Conservation (phyloP, 805 yeast genomes). For the Sporopachydermia lactativora region DNA sequence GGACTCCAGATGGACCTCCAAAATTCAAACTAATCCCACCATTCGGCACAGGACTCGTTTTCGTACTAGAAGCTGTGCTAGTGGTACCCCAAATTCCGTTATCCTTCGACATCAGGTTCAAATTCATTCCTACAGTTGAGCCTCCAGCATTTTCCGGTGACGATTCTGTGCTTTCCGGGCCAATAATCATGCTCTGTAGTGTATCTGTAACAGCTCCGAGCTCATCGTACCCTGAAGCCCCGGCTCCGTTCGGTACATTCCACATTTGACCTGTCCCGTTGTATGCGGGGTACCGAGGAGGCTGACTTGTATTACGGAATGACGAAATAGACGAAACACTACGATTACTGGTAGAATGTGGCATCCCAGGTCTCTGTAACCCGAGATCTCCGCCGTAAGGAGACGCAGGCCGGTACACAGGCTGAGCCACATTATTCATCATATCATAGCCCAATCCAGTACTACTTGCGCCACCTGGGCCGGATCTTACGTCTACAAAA, state of each 20-base stretch:
- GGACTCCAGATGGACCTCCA: too few species aligned
- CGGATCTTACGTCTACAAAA: constrained; percentile 19
- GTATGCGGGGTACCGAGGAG: background rate
- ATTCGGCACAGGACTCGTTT: background rate
- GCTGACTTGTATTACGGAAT: background rate
- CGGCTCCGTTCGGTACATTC: background rate
- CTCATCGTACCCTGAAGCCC: background rate
- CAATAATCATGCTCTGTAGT: background rate
- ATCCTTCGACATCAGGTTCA: background rate
- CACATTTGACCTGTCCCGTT: too few species aligned
- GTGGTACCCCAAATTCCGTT: background rate
- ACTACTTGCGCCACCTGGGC: background rate
- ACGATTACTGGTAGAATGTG: background rate
- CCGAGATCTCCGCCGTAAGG: background rate
- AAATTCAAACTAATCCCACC: background rate
- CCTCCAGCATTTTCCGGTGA: background rate
- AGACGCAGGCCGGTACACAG: background rate
- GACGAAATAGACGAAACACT: background rate
- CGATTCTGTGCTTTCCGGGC: background rate
- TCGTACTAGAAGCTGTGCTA: background rate
- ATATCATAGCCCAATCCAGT: too few species aligned
- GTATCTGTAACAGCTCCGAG: background rate
- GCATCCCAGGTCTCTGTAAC: background rate
- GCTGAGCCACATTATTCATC: background rate
- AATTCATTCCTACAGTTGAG: background rate